Base-by-base conservation (phyloP, 1,284 basidiomycete genomes). In the Papiliotrema nemorosa region DNA sequence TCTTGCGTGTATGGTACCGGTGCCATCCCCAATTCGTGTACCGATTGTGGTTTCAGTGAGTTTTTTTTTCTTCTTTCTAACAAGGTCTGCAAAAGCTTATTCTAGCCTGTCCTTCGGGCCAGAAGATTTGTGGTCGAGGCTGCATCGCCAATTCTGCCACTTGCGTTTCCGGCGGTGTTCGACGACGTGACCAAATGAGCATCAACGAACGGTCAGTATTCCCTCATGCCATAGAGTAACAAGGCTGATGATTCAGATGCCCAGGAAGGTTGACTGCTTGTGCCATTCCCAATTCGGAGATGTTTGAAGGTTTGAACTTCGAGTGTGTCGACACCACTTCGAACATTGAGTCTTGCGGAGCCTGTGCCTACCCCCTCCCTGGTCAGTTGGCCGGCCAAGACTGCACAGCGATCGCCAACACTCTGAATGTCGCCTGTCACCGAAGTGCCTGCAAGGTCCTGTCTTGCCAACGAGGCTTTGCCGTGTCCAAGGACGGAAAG, bases 371-470 rank as follows among this genome's bases (percentile, higher is more conserved):
- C 35, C 49, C 53, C 22, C 37, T 51, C 25, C 45, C 45, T n/a
- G 49, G 49, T 22, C 35, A 44, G 24, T 12, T 25, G 2, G 12
- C 21, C 12, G 78, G 78, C 20, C 44, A 60, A 16, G 81, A 84
- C 58, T 83, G 82, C 61, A 79, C 79, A 3, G 72, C 75, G 12
- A 73, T 83, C 33, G 67, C 71, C 5, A 77, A 79, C 18, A 78
- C 80, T 33, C 73, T 75, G 24, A 78, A 80, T 49, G 81, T 82
- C 34, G 69, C 76, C 12, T 84, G 82, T 62, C 49, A 70, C 6
- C 50, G 50, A 6, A 79, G 81, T 14, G 49, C 64, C 16, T 84
- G 82, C 59, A 59, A 74, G 31, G 76, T 82, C 5, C 65, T 71
- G 33, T 73, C 74, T 24, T 82, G 81, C 71, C 67, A 73, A 52